Conservation (phyloP, 331 rosid species). For the Rosa hybrid region DNA sequence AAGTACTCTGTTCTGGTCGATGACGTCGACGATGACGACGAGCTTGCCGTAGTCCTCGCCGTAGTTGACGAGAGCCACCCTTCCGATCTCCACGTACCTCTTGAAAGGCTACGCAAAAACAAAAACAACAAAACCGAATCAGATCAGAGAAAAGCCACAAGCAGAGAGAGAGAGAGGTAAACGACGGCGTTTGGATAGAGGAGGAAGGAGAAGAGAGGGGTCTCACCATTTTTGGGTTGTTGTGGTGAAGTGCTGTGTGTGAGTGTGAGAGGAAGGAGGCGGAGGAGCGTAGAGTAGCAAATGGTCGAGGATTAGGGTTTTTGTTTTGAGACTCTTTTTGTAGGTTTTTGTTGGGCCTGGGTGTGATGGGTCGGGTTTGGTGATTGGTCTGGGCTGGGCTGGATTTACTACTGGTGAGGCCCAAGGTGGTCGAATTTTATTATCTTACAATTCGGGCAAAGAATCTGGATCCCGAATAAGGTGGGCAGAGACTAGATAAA, state of each 20-base stretch:
- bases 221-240: slow-evolving; percentile 58
- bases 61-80: slow-evolving; percentile 61
- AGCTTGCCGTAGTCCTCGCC: slow-evolving; percentile 59
- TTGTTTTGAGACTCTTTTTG: neutral
- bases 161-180: neutral
- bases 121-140: neutral
- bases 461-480: too few species aligned
- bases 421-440: too few species aligned
- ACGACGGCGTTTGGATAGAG: neutral
- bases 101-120: slow-evolving; percentile 46
- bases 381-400: neutral
- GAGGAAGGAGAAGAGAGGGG: neutral
- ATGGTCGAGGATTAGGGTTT: slow-evolving; percentile 44
- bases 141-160: neutral
- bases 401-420: too few species aligned
- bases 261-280: slow-evolving; percentile 16
- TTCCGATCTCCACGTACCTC: slow-evolving; percentile 60
- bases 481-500: too few species aligned
- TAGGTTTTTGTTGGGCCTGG: slow-evolving; percentile 4
- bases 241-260: slow-evolving; percentile 13
- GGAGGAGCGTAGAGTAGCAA: neutral
- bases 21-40: slow-evolving; percentile 50
- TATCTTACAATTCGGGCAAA: too few species aligned
- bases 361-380: neutral
- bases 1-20: slow-evolving; percentile 51